Evolutionary conservation across 179 eudicot species (phyloP), one percentile per base, ranked within the genome.

Genomic region (Carnegiea gigantea): DNA sequence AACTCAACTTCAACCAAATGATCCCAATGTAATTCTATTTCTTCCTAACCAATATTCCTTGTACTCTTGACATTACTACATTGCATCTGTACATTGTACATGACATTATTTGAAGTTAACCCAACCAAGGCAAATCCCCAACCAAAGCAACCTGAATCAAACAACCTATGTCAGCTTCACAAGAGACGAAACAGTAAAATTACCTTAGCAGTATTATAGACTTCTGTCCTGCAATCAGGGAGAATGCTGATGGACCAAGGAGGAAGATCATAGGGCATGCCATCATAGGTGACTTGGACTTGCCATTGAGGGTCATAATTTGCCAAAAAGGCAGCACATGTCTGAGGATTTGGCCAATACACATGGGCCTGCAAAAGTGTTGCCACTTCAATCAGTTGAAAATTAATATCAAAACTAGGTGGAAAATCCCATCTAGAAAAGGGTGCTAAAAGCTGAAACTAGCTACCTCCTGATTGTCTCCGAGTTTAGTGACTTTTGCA

Each of bases 161-260:
- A 40, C 44, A 7, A 40, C 44, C 44, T 4, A 40, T 15, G 17
- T 15, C n/a, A 20, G 6, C 62, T 18, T 18, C 62, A 5, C 68
- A n/a, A 23, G 68, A 62, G 68, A 62, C 5, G 68, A 62, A 62
- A 62, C 23, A n/a, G 3, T 62, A 14, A 86, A 18, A 57, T 81
- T 83, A 91, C 98, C 88, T 73, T 89, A 75, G 98, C 98, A 53
- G 98, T 95, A 92, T 95, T 95, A 84, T 90, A 95, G 62, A 87
- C 93, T 78, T 62, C 97, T 74, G 77, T 90, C 85, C 92, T 93
- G 91, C 99, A 95, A 80, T 89, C 93, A 18, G 96, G 96, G 24
- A 95, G 93, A 79, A 95, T 93, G 88, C 98, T 92, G 83, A 93
- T 74, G 9, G 98, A 95, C 99, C 99, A 95, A 83, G 97, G 90